Base-by-base conservation (phyloP, 2,329 filamentous ascomycete genomes). In the Colletotrichum eremochloae region DNA sequence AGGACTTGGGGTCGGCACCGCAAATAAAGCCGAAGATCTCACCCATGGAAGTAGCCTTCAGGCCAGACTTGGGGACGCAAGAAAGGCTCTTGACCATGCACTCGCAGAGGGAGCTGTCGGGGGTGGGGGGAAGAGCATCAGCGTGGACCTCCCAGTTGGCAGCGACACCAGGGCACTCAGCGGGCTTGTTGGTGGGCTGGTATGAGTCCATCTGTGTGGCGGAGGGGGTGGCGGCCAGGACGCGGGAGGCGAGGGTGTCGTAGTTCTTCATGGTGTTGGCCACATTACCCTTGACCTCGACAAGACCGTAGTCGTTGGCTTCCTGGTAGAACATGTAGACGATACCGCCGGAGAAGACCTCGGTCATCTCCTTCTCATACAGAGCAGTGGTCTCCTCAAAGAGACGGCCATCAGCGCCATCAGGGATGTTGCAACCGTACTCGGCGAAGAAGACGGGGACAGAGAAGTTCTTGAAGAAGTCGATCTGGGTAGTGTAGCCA, bases 241-340 rank as follows among this genome's bases (percentile, higher is more conserved):
- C 90, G 81, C 94, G 88, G 75, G 86, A 89, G 77, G 91, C 90
- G 67, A 97, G 89, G 72, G 90, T 88, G 69, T 88, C 87, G 84
- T 93, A 99, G 84, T 97, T 94, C 48, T 90, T 82, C 77, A 94
- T 87, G 75, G 91, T 93, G 75, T 84, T 88, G 75, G 92, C 93
- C 55, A 24, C 24, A 24, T 84, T 84, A 79, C 85, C 84, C 74
- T 42, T 75, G 73, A 94, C 81, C 71, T 87, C 82, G 73, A 95
- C 92, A 56, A 97, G 89, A 83, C 93, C 96, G 79, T 94, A 99
- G 81, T 98, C 86, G 86, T 98, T 98, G 63, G 79, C 85, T 82
- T 97, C 95, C 86, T 97, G 89, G 86, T 95, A 96, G 87, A 96
- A 99, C 94, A 97, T 97, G 89, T 98, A 99, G 81, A 98, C 95